phyloP scores from a whole-genome alignment of 805 yeast species.

The Candida stauntonica region DNA sequence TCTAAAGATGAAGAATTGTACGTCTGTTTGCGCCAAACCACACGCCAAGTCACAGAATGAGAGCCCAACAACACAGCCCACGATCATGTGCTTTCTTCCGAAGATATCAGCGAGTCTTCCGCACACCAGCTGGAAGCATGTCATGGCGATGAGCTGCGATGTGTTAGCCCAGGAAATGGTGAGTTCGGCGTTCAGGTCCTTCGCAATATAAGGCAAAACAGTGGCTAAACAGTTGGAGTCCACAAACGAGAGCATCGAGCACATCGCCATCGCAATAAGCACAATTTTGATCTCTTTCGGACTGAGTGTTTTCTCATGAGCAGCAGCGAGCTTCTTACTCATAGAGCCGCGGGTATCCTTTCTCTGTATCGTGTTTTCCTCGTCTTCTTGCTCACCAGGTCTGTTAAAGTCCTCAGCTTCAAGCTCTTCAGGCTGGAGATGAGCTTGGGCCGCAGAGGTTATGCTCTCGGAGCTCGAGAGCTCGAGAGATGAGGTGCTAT shows the following conservation, averaged over 20 bases:
- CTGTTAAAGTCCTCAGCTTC: background rate
- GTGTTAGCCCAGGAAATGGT: slow-evolving; percentile 62
- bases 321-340: slow-evolving; percentile 18
- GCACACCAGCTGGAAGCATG: slow-evolving; percentile 48
- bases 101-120: slow-evolving; percentile 57
- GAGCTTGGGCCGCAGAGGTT: too few species aligned
- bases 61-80: slow-evolving; percentile 37
- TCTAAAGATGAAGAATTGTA: slow-evolving; percentile 48
- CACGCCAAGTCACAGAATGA: slow-evolving; percentile 45
- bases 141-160: slow-evolving; percentile 46
- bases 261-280: slow-evolving; percentile 16
- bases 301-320: slow-evolving; percentile 13
- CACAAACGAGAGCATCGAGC: slow-evolving; percentile 18
- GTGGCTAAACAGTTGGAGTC: slow-evolving; percentile 21
- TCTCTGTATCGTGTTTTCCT: slow-evolving; percentile 5
- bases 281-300: slow-evolving; percentile 14
- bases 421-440: background rate
- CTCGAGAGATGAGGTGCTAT: too few species aligned
- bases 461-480: too few species aligned
- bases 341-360: slow-evolving; percentile 8
- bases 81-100: slow-evolving; percentile 45
- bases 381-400: slow-evolving; percentile 1
- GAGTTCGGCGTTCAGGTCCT: slow-evolving; percentile 41
- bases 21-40: slow-evolving; percentile 45
- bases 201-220: slow-evolving; percentile 38